Conservation (phyloP, 768 basidiomycete species). For the Rhizopogon vesiculosus region DNA sequence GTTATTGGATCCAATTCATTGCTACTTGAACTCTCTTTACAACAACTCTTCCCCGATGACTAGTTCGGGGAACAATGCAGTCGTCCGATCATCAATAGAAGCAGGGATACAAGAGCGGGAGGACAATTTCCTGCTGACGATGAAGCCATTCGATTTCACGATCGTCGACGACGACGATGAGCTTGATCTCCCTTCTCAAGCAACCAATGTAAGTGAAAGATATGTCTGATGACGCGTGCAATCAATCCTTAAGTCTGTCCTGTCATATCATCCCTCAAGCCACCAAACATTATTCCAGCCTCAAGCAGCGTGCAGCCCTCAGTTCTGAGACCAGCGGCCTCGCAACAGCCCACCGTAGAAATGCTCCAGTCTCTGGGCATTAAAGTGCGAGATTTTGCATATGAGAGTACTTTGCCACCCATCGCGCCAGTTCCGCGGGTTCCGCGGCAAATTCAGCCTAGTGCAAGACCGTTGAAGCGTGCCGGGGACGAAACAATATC, state of each 20-base stretch:
- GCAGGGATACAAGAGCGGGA: slow-evolving; percentile 3
- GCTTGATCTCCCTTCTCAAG: slow-evolving; percentile 19
- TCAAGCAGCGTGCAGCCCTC: slow-evolving; percentile 8
- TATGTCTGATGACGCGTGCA: slow-evolving; percentile 21
- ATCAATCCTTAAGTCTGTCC: slow-evolving; percentile 28
- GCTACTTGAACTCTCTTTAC: not conserved
- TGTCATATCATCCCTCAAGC: slow-evolving; percentile 20
- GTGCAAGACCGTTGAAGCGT: slow-evolving; percentile 34
- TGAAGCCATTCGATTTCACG: not conserved
- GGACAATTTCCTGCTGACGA: not conserved
- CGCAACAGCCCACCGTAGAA: slow-evolving; percentile 33
- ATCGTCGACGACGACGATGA: slow-evolving; percentile 10
- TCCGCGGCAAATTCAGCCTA: slow-evolving; percentile 46
- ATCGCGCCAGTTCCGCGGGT: slow-evolving; percentile 46
- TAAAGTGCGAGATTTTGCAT: slow-evolving; percentile 59
- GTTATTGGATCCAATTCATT: not conserved
- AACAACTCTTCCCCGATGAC: slow-evolving; percentile 10
- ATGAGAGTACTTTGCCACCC: slow-evolving; percentile 62
- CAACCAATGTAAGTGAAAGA: slow-evolving; percentile 32
- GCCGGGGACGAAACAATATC: slow-evolving; percentile 16
- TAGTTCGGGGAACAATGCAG: slow-evolving; percentile 9
- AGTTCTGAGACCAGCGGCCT: slow-evolving; percentile 1
- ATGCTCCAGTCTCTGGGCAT: slow-evolving; percentile 29
- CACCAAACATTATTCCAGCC: slow-evolving; percentile 7
- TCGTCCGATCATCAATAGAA: not conserved